phyloP scores from a whole-genome alignment of 257 asterid genomes.

The Nemophila menziesii region DNA sequence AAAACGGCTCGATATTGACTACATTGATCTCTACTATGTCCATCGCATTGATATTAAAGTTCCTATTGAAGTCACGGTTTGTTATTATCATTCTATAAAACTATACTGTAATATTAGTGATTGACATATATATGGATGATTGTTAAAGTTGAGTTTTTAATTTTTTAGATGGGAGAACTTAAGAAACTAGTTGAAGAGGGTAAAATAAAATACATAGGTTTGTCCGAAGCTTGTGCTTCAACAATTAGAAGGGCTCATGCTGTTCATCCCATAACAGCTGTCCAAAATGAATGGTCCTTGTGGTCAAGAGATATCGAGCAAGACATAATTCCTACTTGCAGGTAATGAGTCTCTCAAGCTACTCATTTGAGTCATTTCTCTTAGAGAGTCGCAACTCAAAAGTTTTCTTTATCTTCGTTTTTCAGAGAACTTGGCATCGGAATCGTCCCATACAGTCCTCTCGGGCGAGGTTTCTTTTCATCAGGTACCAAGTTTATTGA shows the following conservation, averaged over 20 bases:
- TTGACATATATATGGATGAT: not conserved
- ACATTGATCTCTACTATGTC: constrained; percentile 25
- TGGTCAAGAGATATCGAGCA: constrained; percentile 41
- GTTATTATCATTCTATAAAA: constrained; percentile 2
- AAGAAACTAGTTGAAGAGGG: constrained; percentile 46
- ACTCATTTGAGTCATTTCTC: not conserved
- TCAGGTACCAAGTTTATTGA: constrained; percentile 17
- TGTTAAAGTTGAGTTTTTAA: not conserved
- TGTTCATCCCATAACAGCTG: constrained; percentile 36
- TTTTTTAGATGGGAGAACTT: constrained; percentile 27
- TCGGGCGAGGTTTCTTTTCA: constrained; percentile 27
- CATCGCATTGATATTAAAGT: constrained; percentile 26
- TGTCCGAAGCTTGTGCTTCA: constrained; percentile 33
- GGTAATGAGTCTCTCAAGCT: constrained; percentile 12
- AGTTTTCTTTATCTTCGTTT: not conserved
- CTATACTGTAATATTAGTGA: not conserved
- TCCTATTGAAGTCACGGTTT: constrained; percentile 40
- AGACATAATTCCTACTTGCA: constrained; percentile 37
- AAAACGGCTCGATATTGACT: constrained; percentile 19
- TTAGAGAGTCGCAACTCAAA: not conserved
- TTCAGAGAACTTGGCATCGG: constrained; percentile 33
- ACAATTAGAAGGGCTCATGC: constrained; percentile 45
- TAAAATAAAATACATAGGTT: constrained; percentile 33
- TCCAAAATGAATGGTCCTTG: constrained; percentile 35
- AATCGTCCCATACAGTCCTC: constrained; percentile 32